A percentile compares a stretch with the other conserved stretches of the same genome.
These are phyloP conservation scores for Xerocomellus intermedius DNA, from an alignment of 768 basidiomycete genomes.

Conservation along the genomic window DNA sequence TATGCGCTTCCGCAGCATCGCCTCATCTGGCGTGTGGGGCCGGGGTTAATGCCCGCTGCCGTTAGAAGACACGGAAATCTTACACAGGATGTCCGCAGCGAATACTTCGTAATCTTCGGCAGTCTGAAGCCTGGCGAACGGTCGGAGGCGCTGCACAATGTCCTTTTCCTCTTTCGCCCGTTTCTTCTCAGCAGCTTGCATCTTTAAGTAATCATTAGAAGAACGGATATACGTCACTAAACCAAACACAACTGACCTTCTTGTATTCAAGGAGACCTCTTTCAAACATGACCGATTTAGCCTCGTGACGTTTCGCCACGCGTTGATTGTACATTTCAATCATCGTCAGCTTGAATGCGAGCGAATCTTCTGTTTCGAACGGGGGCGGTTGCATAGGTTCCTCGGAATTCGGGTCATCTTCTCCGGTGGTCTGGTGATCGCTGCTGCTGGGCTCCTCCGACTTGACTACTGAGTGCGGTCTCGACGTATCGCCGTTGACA, in stretches of 20 bases:
- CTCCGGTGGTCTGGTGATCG: slow-evolving; percentile 38
- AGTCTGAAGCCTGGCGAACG: slow-evolving; percentile 88
- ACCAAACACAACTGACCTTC: slow-evolving; percentile 55
- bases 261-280: slow-evolving; percentile 91
- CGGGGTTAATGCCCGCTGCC: not conserved
- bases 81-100: slow-evolving; percentile 87
- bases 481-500: slow-evolving; percentile 37
- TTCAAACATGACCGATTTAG: slow-evolving; percentile 89
- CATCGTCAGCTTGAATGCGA: slow-evolving; percentile 84
- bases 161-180: slow-evolving; percentile 89
- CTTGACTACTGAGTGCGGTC: slow-evolving; percentile 30
- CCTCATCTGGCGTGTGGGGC: slow-evolving; percentile 61
- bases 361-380: slow-evolving; percentile 78
- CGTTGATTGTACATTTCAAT: slow-evolving; percentile 91
- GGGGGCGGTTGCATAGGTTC: slow-evolving; percentile 72
- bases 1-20: slow-evolving; percentile 82
- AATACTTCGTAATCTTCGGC: slow-evolving; percentile 90
- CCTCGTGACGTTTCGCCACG: slow-evolving; percentile 79
- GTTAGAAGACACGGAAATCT: slow-evolving; percentile 23
- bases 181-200: slow-evolving; percentile 90
- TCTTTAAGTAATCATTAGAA: slow-evolving; percentile 43
- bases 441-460: slow-evolving; percentile 45
- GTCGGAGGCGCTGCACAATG: slow-evolving; percentile 82
- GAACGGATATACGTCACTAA: too few relatives aligned
- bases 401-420: slow-evolving; percentile 59